Conservation (phyloP, 768 basidiomycete genomes). For the Tulasnella sp. region DNA sequence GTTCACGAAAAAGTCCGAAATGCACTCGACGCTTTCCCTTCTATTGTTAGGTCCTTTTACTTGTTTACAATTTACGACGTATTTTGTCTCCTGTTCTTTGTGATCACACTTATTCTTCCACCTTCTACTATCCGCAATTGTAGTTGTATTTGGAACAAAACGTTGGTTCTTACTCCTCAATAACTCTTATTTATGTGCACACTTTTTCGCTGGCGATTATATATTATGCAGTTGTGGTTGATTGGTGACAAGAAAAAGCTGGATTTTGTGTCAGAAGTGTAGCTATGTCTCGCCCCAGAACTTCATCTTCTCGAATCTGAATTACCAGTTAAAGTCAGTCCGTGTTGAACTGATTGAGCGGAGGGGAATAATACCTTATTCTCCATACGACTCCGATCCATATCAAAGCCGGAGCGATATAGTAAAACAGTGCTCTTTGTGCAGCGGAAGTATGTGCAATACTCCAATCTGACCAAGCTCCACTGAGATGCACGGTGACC, state of each 20-base stretch:
- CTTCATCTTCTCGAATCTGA: conserved; percentile 8
- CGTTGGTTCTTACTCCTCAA: neutral
- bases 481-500: conserved; percentile 12
- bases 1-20: too few relatives aligned
- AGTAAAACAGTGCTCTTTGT: conserved; percentile 5
- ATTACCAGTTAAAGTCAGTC: neutral
- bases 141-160: neutral
- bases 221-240: conserved; percentile 1
- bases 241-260: neutral
- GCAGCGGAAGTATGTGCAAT: neutral
- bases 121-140: neutral
- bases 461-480: conserved; percentile 10
- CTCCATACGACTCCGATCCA: conserved; percentile 1
- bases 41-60: too few relatives aligned
- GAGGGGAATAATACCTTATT: neutral
- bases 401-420: neutral
- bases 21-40: too few relatives aligned
- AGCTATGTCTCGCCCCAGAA: neutral
- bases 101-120: conserved; percentile 1
- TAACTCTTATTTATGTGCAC: neutral
- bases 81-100: too few relatives aligned
- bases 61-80: too few relatives aligned
- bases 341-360: neutral
- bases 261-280: neutral
- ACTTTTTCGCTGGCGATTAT: neutral